Percentiles rank a stretch among this genome's conserved stretches.
These are phyloP conservation scores for Tagetes erecta DNA, from an alignment of 129 eudicot genomes.

Conservation along the genomic window DNA sequence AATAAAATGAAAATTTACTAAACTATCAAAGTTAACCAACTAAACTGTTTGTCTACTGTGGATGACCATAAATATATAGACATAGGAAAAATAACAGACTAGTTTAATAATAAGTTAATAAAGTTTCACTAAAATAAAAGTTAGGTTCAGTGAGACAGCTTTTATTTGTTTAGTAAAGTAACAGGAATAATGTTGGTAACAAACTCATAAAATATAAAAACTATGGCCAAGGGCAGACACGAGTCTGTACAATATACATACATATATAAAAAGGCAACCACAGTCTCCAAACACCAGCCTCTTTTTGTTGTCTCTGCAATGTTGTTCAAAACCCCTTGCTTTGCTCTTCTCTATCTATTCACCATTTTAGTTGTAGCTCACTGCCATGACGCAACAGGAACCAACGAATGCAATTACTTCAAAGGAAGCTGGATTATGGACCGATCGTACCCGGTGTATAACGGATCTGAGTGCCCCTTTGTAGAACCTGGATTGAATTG, in stretches of 20 bases:
- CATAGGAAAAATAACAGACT: too few relatives aligned
- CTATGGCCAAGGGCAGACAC: background rate
- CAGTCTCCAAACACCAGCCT: background rate
- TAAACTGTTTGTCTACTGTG: too few relatives aligned
- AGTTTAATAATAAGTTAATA: too few relatives aligned
- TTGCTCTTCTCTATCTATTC: background rate
- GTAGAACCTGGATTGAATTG: constrained; percentile 47
- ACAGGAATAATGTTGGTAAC: background rate
- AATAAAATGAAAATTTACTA: too few relatives aligned
- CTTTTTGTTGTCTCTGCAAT: background rate
- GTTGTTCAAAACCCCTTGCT: background rate
- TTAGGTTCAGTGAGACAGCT: too few relatives aligned
- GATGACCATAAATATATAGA: too few relatives aligned
- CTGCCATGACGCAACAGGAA: background rate
- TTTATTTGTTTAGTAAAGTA: background rate
- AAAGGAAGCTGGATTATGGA: constrained; percentile 54
- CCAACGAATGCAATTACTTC: constrained; percentile 37
- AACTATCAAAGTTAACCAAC: too few relatives aligned
- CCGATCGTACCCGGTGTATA: constrained; percentile 37
- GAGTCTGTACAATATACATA: background rate
- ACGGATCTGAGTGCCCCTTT: constrained; percentile 51
- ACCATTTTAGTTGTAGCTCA: constrained; percentile 16
- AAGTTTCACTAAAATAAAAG: too few relatives aligned
- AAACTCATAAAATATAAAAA: background rate
- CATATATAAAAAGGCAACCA: background rate